Percentiles rank a stretch among this genome's conserved stretches.
These are phyloP conservation scores for Aureobasidium uvarum DNA, from an alignment of 2,329 filamentous ascomycete species.

Conservation along the genomic window DNA sequence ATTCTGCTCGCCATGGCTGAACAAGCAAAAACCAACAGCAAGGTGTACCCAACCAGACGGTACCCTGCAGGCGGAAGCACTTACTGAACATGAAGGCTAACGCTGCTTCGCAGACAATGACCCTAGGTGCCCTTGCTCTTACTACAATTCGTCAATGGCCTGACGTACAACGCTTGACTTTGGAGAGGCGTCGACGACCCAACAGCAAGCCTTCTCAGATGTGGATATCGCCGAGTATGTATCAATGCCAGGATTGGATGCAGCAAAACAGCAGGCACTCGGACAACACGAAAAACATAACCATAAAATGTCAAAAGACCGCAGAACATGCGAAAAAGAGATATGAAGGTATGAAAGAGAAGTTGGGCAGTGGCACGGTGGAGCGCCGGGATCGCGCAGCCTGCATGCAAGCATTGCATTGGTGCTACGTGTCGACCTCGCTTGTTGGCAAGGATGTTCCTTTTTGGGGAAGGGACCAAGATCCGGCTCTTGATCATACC, in stretches of 20 bases:
- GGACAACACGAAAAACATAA: neutral
- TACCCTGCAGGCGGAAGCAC: neutral
- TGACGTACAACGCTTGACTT: neutral
- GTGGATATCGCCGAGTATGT: neutral
- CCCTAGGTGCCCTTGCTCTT: neutral
- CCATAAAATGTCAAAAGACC: neutral
- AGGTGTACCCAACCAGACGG: neutral
- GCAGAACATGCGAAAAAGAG: neutral
- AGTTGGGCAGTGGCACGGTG: slow-evolving; percentile 25
- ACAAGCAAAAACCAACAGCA: neutral
- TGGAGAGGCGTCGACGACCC: neutral
- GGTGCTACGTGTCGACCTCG: slow-evolving; percentile 26
- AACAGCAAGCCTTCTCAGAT: neutral
- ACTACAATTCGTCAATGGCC: neutral
- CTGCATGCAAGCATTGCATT: slow-evolving; percentile 25
- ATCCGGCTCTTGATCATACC: slow-evolving; percentile 11
- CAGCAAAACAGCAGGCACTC: neutral
- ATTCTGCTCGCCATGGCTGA: neutral
- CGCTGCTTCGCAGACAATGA: neutral
- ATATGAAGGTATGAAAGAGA: slow-evolving; percentile 21
- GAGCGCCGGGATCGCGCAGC: slow-evolving; percentile 23
- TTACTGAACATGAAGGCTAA: slow-evolving; percentile 10
- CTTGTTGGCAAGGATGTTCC: slow-evolving; percentile 25
- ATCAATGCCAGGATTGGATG: neutral
- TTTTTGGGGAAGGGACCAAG: slow-evolving; percentile 3